A percentile compares a stretch with the other conserved stretches of the same genome.
Conservation (phyloP, 192 early-diverging fungal species). For the Gonapodya prolifera region DNA sequence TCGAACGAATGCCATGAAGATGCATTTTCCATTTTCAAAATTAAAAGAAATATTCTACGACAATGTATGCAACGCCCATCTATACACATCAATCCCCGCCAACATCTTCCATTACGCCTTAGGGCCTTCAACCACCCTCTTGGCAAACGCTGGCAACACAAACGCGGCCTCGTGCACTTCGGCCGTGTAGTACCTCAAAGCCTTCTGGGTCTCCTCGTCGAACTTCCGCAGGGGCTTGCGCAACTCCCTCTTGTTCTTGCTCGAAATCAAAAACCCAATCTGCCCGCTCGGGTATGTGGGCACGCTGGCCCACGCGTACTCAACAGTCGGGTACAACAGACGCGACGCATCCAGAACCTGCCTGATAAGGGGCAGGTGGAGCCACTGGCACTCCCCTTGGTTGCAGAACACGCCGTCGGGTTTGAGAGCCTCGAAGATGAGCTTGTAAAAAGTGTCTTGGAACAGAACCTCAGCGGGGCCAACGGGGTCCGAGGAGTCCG, state of each 20-base stretch:
- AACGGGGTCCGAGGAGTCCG: slow-evolving; percentile 95
- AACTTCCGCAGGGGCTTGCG: slow-evolving; percentile 63
- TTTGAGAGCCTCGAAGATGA: slow-evolving; percentile 83
- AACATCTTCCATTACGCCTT: not conserved
- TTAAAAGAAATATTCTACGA: too few species aligned
- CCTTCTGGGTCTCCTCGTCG: slow-evolving; percentile 63
- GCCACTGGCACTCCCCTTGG: slow-evolving; percentile 99
- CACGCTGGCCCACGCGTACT: slow-evolving; percentile 88
- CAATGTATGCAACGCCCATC: too few species aligned
- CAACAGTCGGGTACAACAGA: slow-evolving; percentile 76
- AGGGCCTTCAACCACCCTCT: slow-evolving; percentile 18
- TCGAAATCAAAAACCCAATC: slow-evolving; percentile 91
- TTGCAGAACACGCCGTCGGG: slow-evolving; percentile 86
- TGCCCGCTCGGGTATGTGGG: slow-evolving; percentile 97
- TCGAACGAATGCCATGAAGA: too few species aligned
- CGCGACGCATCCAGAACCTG: slow-evolving; percentile 68
- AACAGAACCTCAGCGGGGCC: slow-evolving; percentile 94
- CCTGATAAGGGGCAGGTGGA: slow-evolving; percentile 86
- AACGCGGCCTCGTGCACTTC: slow-evolving; percentile 88
- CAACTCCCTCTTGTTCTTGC: slow-evolving; percentile 68
- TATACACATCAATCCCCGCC: too few species aligned
- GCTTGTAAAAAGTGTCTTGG: slow-evolving; percentile 80
- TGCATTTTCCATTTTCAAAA: too few species aligned
- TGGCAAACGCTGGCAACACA: slow-evolving; percentile 85
- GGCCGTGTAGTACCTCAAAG: slow-evolving; percentile 87